phyloP scores from a whole-genome alignment of 2,329 filamentous ascomycete genomes.

The Colletotrichum scovillei region DNA sequence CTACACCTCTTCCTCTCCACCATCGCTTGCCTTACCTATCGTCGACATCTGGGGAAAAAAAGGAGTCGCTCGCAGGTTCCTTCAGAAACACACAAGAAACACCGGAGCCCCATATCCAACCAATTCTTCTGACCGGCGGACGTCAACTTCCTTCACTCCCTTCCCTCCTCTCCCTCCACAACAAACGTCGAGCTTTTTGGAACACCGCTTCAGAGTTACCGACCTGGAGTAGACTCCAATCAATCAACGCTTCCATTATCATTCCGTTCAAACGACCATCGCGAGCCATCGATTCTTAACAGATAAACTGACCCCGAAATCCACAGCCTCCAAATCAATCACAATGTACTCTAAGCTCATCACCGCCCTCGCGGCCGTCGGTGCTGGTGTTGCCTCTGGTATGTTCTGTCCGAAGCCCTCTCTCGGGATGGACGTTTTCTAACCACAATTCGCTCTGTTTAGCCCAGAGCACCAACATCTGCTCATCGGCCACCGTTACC shows the following conservation, averaged over 20 bases:
- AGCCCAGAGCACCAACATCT: conserved; percentile 48
- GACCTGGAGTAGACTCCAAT: conserved; percentile 19
- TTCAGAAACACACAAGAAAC: conserved; percentile 30
- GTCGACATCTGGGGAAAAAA: neutral
- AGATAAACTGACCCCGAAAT: conserved; percentile 18
- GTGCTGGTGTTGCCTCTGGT: conserved; percentile 56
- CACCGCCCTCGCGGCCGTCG: conserved; percentile 57
- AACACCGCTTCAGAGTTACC: conserved; percentile 32
- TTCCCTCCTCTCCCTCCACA: neutral
- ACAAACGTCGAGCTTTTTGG: conserved; percentile 25
- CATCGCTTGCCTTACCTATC: conserved; percentile 10
- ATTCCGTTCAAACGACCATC: neutral
- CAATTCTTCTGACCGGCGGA: neutral
- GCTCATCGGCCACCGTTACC: conserved; percentile 56
- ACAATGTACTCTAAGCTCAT: conserved; percentile 60
- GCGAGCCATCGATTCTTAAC: neutral
- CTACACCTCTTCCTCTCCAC: conserved; percentile 16
- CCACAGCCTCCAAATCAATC: conserved; percentile 37
- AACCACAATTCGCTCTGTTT: neutral
- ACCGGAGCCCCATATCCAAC: conserved; percentile 18
- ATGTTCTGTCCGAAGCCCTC: conserved; percentile 49
- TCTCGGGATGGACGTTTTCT: neutral
- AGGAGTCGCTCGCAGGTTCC: conserved; percentile 13
- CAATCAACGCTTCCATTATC: conserved; percentile 32
- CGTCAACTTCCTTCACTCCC: neutral